A percentile compares a stretch with the other conserved stretches of the same genome.
These are phyloP conservation scores for Cymbidium sinense DNA, from an alignment of 106 monocot species.

Conservation along the genomic window DNA sequence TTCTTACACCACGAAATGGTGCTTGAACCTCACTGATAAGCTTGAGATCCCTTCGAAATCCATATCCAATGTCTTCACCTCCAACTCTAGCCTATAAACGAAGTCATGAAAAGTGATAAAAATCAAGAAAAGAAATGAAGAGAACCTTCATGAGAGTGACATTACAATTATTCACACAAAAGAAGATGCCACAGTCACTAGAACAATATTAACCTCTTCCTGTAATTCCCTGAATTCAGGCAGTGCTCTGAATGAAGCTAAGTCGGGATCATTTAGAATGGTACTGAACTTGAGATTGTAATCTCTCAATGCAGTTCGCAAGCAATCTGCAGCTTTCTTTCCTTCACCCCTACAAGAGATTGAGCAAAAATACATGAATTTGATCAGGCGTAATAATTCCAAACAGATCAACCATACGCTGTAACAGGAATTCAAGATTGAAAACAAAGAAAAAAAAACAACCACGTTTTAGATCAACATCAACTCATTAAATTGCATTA, in stretches of 20 bases:
- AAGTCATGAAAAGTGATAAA: not conserved
- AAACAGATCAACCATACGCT: not conserved
- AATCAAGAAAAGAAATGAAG: not conserved
- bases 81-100: constrained; percentile 67
- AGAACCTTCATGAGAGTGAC: not conserved
- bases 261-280: constrained; percentile 94
- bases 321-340: constrained; percentile 71
- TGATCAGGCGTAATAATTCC: not conserved
- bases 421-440: not conserved
- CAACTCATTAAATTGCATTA: not conserved
- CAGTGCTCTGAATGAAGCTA: constrained; percentile 85
- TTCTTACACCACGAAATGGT: constrained; percentile 97
- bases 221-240: constrained; percentile 93
- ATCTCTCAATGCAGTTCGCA: constrained; percentile 77
- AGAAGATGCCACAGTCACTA: not conserved
- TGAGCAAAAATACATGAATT: constrained; percentile 11
- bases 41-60: constrained; percentile 96
- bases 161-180: constrained; percentile 2
- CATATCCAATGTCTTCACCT: constrained; percentile 88
- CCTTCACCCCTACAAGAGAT: constrained; percentile 67
- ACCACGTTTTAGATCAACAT: not conserved
- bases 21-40: constrained; percentile 98
- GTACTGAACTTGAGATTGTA: constrained; percentile 89
- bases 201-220: constrained; percentile 62
- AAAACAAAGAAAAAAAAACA: not conserved